A percentile compares a stretch with the other conserved stretches of the same genome.
Evolutionary conservation across 108 stramenopile genomes (phyloP).

Genomic region (Nitzschia putrida): DNA sequence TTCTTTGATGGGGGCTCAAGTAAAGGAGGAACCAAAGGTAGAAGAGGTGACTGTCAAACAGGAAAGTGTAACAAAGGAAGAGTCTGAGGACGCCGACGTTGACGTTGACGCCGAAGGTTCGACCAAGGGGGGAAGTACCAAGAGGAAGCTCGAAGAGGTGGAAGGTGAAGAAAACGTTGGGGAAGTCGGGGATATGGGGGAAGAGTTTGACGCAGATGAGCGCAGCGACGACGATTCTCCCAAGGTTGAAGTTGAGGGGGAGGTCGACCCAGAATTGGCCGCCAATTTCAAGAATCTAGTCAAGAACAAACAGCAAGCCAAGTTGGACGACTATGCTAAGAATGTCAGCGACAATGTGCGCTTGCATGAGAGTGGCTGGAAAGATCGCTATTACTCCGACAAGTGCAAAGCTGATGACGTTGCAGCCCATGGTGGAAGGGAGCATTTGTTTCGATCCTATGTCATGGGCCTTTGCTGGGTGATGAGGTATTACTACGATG

Average conservation of each 20-base stretch:
- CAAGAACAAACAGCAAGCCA: constrained; percentile 62
- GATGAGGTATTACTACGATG: constrained; percentile 96
- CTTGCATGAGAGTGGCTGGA: constrained; percentile 95
- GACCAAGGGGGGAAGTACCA: constrained; percentile 22
- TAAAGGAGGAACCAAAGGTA: neutral
- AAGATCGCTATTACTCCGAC: constrained; percentile 94
- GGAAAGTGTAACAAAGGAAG: constrained; percentile 20
- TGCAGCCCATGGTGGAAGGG: constrained; percentile 82
- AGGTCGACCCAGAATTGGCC: constrained; percentile 52
- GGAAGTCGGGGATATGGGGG: constrained; percentile 47
- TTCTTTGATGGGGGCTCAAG: constrained; percentile 27
- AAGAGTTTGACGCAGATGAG: constrained; percentile 46
- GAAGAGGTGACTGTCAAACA: constrained; percentile 8
- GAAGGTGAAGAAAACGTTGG: constrained; percentile 18
- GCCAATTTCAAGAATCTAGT: constrained; percentile 78
- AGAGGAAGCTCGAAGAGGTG: constrained; percentile 29
- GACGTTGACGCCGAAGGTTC: constrained; percentile 21
- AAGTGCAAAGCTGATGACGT: constrained; percentile 97
- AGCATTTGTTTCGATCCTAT: constrained; percentile 91
- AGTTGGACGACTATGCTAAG: constrained; percentile 79
- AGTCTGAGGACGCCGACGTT: constrained; percentile 31
- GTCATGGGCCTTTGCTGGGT: constrained; percentile 99
- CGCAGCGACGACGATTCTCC: constrained; percentile 50
- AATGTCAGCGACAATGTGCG: constrained; percentile 90
- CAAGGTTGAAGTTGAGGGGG: constrained; percentile 34